Conservation (phyloP, 108 stramenopile species). For the Aurantiochytrium sp. region DNA sequence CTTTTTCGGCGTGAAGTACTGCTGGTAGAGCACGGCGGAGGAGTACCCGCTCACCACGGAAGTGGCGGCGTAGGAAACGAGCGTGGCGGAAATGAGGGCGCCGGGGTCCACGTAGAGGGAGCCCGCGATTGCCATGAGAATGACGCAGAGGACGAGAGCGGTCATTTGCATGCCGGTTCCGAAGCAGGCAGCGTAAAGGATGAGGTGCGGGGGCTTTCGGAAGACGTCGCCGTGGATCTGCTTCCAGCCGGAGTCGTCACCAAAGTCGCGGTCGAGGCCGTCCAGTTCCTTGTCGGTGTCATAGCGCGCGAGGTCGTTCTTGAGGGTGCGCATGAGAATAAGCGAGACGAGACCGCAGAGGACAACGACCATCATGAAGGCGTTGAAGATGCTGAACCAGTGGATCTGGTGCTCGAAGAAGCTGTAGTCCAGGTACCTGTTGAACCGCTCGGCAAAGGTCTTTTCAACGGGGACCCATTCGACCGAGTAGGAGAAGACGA, state of each 20-base stretch:
- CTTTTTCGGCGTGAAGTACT: constrained; percentile 58
- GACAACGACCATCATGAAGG: constrained; percentile 64
- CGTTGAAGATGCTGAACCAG: constrained; percentile 61
- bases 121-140: constrained; percentile 86
- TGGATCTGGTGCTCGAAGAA: constrained; percentile 97
- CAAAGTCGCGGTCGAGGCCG: background rate
- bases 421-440: constrained; percentile 84
- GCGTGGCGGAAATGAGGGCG: constrained; percentile 76
- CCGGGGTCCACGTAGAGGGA: constrained; percentile 93
- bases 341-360: constrained; percentile 54
- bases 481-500: constrained; percentile 73
- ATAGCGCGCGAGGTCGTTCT: constrained; percentile 77
- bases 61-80: constrained; percentile 79
- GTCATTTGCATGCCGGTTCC: constrained; percentile 91
- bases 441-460: constrained; percentile 77
- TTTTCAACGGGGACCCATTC: constrained; percentile 66
- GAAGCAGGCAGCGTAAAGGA: constrained; percentile 79
- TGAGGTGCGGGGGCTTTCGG: constrained; percentile 73
- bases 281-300: background rate
- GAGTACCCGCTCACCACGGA: constrained; percentile 82
- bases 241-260: constrained; percentile 93
- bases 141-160: constrained; percentile 81
- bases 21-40: constrained; percentile 82
- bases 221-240: constrained; percentile 98
- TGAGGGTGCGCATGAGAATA: constrained; percentile 53